Percentiles rank a stretch among this genome's conserved stretches.
Evolutionary conservation across 371 early-diverging fungal species (phyloP).

Genomic region (Actinomucor elegans): DNA sequence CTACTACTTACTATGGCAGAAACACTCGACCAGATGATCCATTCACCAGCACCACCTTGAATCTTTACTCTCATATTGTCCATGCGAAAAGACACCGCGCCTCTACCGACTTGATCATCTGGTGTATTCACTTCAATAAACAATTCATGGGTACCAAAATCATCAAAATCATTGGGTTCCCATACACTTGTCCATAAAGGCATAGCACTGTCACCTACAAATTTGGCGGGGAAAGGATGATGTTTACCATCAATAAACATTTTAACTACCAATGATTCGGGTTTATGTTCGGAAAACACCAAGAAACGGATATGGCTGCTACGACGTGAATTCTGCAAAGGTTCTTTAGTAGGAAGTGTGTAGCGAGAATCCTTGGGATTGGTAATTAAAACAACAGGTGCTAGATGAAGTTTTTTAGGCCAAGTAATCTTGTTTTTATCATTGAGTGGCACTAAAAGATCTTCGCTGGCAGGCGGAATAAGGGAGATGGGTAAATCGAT

Average conservation of each 20-base stretch:
- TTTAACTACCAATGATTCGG: constrained; percentile 40
- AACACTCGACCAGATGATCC: constrained; percentile 66
- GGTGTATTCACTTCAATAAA: constrained; percentile 58
- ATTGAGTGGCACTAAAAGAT: constrained; percentile 5
- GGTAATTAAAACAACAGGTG: constrained; percentile 84
- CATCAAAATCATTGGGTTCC: constrained; percentile 69
- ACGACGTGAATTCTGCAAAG: constrained; percentile 51
- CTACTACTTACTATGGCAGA: constrained; percentile 38
- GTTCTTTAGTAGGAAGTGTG: constrained; percentile 72
- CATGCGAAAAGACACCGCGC: constrained; percentile 56
- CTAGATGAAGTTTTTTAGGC: constrained; percentile 20
- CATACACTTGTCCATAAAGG: constrained; percentile 78
- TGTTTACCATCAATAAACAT: constrained; percentile 51
- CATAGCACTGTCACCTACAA: constrained; percentile 42
- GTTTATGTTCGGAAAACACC: constrained; percentile 53
- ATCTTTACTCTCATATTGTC: constrained; percentile 62
- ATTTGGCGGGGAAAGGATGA: constrained; percentile 40
- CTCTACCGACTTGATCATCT: constrained; percentile 45
- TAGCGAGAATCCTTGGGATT: constrained; percentile 88
- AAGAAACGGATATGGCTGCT: constrained; percentile 79
- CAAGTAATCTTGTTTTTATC: constrained; percentile 16
- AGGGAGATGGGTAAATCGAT: constrained; percentile 56
- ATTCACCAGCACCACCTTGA: constrained; percentile 73
- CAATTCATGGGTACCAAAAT: constrained; percentile 61
- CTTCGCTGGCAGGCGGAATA: constrained; percentile 40